Conservation (phyloP, 192 early-diverging fungal genomes). For the Backusella circina region DNA sequence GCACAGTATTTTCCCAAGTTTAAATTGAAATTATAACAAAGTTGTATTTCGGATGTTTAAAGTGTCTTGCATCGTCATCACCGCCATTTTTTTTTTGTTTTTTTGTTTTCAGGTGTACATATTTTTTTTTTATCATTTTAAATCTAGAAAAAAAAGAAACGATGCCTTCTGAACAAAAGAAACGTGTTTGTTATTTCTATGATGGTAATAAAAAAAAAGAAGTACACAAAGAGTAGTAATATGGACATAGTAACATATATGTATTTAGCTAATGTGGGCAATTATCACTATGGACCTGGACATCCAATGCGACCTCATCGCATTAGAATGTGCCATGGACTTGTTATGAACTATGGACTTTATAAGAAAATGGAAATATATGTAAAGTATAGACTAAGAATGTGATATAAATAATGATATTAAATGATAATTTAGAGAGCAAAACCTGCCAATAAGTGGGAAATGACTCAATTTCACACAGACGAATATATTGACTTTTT, state of each 20-base stretch:
- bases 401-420: neutral
- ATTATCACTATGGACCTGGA: conserved; percentile 89
- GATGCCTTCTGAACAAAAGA: conserved; percentile 38
- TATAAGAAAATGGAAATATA: conserved; percentile 89
- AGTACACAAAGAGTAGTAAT: no score
- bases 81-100: neutral
- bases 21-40: no score
- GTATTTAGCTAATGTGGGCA: conserved; percentile 59
- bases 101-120: neutral
- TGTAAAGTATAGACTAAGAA: conserved; percentile 26
- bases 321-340: conserved; percentile 89
- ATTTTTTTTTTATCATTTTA: neutral
- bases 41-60: neutral
- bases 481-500: conserved; percentile 92
- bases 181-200: conserved; percentile 63
- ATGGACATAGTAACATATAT: conserved; percentile 5
- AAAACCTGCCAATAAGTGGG: conserved; percentile 48
- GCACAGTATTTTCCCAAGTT: no score
- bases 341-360: conserved; percentile 90
- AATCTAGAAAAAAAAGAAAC: neutral
- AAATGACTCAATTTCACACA: conserved; percentile 93
- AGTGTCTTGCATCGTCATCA: neutral
- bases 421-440: conserved; percentile 20
- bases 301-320: conserved; percentile 98
- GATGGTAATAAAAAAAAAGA: conserved; percentile 47